Base-by-base conservation (phyloP, 768 basidiomycete species). In the Boletus pseudo-olivaceus region DNA sequence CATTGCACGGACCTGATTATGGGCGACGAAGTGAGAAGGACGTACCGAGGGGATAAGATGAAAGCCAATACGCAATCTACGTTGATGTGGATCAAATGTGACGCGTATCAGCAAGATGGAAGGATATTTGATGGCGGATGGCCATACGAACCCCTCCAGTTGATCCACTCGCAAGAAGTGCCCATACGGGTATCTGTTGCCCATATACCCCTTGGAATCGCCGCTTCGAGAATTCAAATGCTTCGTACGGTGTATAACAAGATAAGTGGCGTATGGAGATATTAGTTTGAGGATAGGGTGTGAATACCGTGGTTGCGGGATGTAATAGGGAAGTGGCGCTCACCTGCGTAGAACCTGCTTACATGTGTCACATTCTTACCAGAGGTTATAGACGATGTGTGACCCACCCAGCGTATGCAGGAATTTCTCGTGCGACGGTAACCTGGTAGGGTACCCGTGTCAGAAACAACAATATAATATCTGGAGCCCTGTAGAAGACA, bases 391-490 rank as follows among this genome's bases (percentile, higher is more conserved):
- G 38, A 34, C 0, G 26, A 46, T 23, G 32, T 7, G 15, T 23
- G 9, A 49, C 59, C 29, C 46, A 70, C 84, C 90, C 93, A 32
- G 95, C 94, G 67, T 98, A 98, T 9, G 94, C 96, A 2, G 97
- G 97, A 34, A 98, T 93, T 71, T 99, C 97, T 60, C 95, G 79
- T 1, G 85, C 84, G 19, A 98, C 83, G 0, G 97, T 98, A 12
- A 93, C 79, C 93, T 95, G 62, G 7, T 14, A 29, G 5, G 33
- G 8, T 8, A 39, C 26, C 8, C 23, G 11, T n/a, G 35, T 58
- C 9, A 62, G 60, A 43, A 32, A 32, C 19, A 19, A 26, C 7
- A 15, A 2, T 9, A 33, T 5, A 17, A 40, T 46, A 20, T 17
- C 34, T 3, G 2, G 9, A 26, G 19, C 2, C 8, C 23, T 15